Percentiles rank a stretch among this genome's conserved stretches.
Evolutionary conservation across 139 green algal species (phyloP).

Genomic region (Pleodorina starrii): DNA sequence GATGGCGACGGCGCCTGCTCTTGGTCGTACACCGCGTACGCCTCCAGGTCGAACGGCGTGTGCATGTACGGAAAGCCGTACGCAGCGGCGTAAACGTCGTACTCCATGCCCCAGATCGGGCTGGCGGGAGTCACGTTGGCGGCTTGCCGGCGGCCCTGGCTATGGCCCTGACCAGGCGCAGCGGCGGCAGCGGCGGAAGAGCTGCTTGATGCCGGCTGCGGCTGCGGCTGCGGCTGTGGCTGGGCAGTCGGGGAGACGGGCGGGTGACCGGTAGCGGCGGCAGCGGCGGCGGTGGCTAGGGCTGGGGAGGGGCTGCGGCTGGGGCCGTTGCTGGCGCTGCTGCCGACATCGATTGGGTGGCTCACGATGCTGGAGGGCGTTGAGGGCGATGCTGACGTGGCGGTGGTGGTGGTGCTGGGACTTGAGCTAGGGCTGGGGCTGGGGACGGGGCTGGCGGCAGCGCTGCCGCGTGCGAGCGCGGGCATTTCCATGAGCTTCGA

Average conservation of each 20-base stretch:
- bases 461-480: background rate
- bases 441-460: background rate
- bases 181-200: too few species aligned
- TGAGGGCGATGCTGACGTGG: background rate
- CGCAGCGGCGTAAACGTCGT: slow-evolving; percentile 19
- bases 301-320: background rate
- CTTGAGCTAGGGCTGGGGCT: background rate
- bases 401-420: background rate
- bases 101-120: slow-evolving; percentile 16
- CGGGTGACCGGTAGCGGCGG: too few species aligned
- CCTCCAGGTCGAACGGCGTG: slow-evolving; percentile 35
- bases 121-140: background rate
- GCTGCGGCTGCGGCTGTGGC: background rate
- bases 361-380: background rate
- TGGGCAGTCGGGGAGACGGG: too few species aligned
- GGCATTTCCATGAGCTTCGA: slow-evolving; percentile 33
- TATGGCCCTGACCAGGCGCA: background rate
- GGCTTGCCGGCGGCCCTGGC: too few species aligned
- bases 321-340: background rate
- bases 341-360: background rate
- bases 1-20: background rate
- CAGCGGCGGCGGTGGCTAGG: background rate
- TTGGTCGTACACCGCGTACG: slow-evolving; percentile 26
- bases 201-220: background rate
- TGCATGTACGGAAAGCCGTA: slow-evolving; percentile 48